phyloP scores from a whole-genome alignment of 2,329 filamentous ascomycete genomes.

The Microdochium paspali region DNA sequence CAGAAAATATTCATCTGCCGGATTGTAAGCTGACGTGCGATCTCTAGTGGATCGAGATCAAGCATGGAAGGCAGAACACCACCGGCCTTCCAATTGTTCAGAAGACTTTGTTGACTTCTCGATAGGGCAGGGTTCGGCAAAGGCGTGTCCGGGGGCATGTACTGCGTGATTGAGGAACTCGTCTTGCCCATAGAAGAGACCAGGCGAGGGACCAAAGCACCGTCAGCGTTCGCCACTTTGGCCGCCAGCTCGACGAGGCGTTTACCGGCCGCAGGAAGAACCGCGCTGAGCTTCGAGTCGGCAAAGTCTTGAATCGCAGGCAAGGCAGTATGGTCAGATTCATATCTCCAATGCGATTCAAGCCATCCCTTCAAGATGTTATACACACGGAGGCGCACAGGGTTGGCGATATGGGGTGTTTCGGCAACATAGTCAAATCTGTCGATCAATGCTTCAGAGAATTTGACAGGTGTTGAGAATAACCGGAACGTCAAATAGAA shows the following conservation, averaged over 20 bases:
- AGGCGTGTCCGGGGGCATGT: constrained; percentile 61
- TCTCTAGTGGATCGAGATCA: constrained; percentile 84
- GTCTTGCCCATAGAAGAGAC: constrained; percentile 85
- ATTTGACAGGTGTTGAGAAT: constrained; percentile 72
- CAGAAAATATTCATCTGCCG: constrained; percentile 90
- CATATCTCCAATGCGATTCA: constrained; percentile 86
- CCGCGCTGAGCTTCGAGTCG: constrained; percentile 54
- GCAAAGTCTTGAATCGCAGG: constrained; percentile 73
- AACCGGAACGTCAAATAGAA: constrained; percentile 95
- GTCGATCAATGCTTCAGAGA: constrained; percentile 77
- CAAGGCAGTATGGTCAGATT: constrained; percentile 69
- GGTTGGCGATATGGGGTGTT: constrained; percentile 61
- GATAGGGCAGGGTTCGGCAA: constrained; percentile 61
- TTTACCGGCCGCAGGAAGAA: constrained; percentile 68
- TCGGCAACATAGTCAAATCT: constrained; percentile 88
- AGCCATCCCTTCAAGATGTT: constrained; percentile 97
- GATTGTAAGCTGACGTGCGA: constrained; percentile 86
- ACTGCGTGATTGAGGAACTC: constrained; percentile 63
- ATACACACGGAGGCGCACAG: constrained; percentile 84
- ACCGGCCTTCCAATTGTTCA: constrained; percentile 68
- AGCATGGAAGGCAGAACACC: constrained; percentile 64
- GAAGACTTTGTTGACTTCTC: constrained; percentile 64
- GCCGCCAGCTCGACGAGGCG: constrained; percentile 72
- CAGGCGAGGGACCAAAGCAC: constrained; percentile 70
- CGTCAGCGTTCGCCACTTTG: constrained; percentile 65